These are phyloP conservation scores for Penicillium tannophilum DNA, from an alignment of 495 filamentous ascomycete genomes.

Conservation along the genomic window DNA sequence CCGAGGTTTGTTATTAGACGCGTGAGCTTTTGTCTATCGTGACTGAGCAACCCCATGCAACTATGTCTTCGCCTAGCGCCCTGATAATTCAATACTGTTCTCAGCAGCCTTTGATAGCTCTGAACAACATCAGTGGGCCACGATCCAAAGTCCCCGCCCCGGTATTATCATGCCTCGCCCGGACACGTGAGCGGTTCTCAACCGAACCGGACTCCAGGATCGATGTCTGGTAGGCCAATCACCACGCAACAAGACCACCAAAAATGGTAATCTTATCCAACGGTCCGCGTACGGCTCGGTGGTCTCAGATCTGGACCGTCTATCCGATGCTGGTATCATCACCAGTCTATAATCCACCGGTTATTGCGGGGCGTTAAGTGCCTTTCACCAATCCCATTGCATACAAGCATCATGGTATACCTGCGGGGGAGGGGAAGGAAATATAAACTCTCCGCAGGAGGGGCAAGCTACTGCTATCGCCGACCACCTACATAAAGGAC, in stretches of 20 bases:
- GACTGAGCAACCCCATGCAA: background rate
- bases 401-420: constrained; percentile 17
- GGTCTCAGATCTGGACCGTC: constrained; percentile 12
- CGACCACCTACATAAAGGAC: constrained; percentile 11
- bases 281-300: constrained; percentile 11
- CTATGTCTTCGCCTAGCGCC: background rate
- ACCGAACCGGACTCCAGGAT: constrained; percentile 6
- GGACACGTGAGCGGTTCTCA: constrained; percentile 28
- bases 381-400: constrained; percentile 6
- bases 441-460: constrained; percentile 17
- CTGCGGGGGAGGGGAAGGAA: constrained; percentile 18
- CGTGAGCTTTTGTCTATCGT: background rate
- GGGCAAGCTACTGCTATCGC: constrained; percentile 5
- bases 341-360: constrained; percentile 11
- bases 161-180: constrained; percentile 10
- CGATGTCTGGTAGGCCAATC: constrained; percentile 16
- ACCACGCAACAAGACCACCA: background rate
- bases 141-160: background rate
- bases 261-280: constrained; percentile 22
- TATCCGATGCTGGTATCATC: constrained; percentile 20
- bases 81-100: too few relatives aligned
- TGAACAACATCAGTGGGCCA: background rate
- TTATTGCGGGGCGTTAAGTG: constrained; percentile 22
- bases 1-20: background rate
- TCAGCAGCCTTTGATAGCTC: background rate